Evolutionary conservation across 1,284 basidiomycete species (phyloP), one percentile per base, ranked within the genome.

Genomic region (Psilocybe mexicana): DNA sequence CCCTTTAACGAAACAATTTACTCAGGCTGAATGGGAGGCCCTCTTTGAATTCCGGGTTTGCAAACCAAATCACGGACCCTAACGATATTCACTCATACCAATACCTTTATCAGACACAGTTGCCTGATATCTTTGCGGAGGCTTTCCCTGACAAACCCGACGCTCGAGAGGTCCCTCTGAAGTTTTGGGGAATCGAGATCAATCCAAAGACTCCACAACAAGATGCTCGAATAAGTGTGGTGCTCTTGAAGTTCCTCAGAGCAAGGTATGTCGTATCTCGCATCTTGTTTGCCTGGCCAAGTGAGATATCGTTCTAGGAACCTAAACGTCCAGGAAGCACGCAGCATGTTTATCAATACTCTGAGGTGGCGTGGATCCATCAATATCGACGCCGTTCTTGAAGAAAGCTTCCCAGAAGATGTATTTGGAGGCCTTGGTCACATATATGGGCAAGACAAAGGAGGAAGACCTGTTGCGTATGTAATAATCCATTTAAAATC

Each of bases 221-320:
- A 42, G 79, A 88, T 69, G 84, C 88, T 0, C 79, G 81, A 7
- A 81, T 83, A 46, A 90, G 87, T 64, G 88, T 92, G 23, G 67
- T 92, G 6, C 76, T 92, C 44, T 83, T 89, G 81, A 92, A 92
- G 69, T 92, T 92, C 74, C 74, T 91, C 36, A 79, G 88, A 58
- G 90, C 90, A 8, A 83, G 88, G 88, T 85, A 61, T n/a, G 75
- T 52, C 24, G 18, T 18, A 18, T 18, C 18, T 18, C 18, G 18
- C 18, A 18, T 18, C 18, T 18, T 18, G 18, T 18, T 18, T 18
- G 18, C 18, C 18, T 18, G 18, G 18, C 33, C 23, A 14, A 43
- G 11, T 36, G 10, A 38, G 1, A 3, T 43, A 18, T 1, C 35
- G 25, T 26, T 43, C 42, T 52, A 89, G 88, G 63, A 80, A 86